Conservation (phyloP, 331 rosid species). For the Quercus lobata region DNA sequence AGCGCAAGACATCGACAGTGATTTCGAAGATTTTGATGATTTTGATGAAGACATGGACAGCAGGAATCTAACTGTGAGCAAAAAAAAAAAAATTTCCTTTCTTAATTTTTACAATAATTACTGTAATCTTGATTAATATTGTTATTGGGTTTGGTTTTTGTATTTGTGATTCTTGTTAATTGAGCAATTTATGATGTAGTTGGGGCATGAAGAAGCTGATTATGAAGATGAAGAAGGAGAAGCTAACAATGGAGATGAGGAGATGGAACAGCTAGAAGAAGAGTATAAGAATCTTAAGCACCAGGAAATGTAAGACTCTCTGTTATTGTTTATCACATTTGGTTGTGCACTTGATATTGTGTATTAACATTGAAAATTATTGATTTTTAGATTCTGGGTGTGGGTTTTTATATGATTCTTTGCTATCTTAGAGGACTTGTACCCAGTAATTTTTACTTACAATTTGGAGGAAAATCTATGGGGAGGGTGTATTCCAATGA, state of each 20-base stretch:
- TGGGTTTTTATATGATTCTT: constrained; percentile 11
- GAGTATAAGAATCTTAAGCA: constrained; percentile 60
- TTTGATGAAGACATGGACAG: constrained; percentile 29
- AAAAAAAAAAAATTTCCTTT: neutral
- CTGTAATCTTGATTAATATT: neutral
- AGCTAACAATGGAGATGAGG: constrained; percentile 32
- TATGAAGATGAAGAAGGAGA: constrained; percentile 15
- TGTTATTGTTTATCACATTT: neutral
- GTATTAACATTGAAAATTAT: neutral
- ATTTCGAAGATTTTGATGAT: constrained; percentile 39
- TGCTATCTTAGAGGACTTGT: neutral
- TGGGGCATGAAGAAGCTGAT: constrained; percentile 31
- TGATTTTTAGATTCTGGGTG: constrained; percentile 12
- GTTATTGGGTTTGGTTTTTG: neutral
- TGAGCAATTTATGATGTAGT: constrained; percentile 32
- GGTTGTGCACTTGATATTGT: neutral
- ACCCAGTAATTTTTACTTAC: neutral
- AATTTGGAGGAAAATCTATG: too few relatives aligned
- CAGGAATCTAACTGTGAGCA: constrained; percentile 32
- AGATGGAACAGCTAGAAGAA: constrained; percentile 79
- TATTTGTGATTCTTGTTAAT: constrained; percentile 9
- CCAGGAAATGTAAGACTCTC: constrained; percentile 67
- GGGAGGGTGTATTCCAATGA: too few relatives aligned
- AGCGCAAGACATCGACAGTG: constrained; percentile 39
- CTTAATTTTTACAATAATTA: neutral